Percentiles rank a stretch among this genome's conserved stretches.
Conservation (phyloP, 2,329 filamentous ascomycete species). For the Westerdykella ornata region DNA sequence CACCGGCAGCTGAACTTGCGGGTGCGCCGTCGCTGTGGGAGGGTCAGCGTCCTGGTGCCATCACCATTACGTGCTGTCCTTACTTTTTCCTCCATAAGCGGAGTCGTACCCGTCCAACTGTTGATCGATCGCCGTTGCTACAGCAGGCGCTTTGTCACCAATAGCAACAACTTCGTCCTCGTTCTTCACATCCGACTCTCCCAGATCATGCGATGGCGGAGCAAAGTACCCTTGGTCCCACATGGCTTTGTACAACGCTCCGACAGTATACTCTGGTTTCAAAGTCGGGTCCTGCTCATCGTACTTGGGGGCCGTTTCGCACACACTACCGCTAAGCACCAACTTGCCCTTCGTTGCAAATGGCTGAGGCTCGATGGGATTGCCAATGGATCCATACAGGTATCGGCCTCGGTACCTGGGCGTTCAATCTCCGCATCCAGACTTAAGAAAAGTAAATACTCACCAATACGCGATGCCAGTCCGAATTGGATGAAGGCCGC, state of each 20-base stretch:
- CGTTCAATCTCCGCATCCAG: too few relatives aligned
- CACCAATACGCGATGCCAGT: slow-evolving; percentile 18
- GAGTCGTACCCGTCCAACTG: too few relatives aligned
- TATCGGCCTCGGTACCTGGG: slow-evolving; percentile 23
- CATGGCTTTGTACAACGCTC: slow-evolving; percentile 9
- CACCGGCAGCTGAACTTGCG: too few relatives aligned
- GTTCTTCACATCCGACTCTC: too few relatives aligned
- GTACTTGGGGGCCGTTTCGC: slow-evolving; percentile 10
- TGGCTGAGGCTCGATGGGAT: slow-evolving; percentile 17
- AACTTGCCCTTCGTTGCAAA: slow-evolving; percentile 16
- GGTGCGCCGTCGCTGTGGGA: too few relatives aligned
- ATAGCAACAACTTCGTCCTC: too few relatives aligned
- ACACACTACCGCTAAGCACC: slow-evolving; percentile 9
- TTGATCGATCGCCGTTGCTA: too few relatives aligned
- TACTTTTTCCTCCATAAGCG: too few relatives aligned
- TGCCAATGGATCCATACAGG: slow-evolving; percentile 16
- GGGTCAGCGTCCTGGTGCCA: too few relatives aligned
- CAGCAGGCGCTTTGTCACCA: too few relatives aligned
- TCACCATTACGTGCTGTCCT: too few relatives aligned
- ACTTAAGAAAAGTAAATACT: too few relatives aligned
- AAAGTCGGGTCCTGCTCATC: slow-evolving; percentile 1
- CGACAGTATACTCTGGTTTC: slow-evolving; percentile 8
- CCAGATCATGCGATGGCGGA: background rate
- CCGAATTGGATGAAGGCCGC: slow-evolving; percentile 16
- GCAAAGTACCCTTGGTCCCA: background rate